These are phyloP conservation scores for Lobulomyces angularis DNA, from an alignment of 192 early-diverging fungal genomes.

Conservation along the genomic window DNA sequence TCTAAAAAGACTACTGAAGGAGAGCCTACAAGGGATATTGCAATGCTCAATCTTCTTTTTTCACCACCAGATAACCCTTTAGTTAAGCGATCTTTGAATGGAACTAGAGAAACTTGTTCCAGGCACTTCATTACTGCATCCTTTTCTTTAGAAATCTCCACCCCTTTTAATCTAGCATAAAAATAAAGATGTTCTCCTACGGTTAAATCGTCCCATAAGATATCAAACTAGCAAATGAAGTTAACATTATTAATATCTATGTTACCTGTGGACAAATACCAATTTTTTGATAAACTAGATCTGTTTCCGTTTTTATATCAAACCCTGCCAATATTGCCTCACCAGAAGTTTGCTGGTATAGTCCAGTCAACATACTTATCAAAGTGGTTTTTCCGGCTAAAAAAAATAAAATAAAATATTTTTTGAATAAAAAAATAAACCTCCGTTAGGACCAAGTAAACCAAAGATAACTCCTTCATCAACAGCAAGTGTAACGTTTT, in stretches of 20 bases:
- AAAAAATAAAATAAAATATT: constrained; percentile 10
- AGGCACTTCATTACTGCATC: constrained; percentile 29
- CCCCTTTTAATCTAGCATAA: constrained; percentile 59
- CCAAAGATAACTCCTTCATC: constrained; percentile 53
- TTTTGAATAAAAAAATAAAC: constrained; percentile 24
- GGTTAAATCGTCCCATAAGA: constrained; percentile 64
- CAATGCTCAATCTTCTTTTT: constrained; percentile 61
- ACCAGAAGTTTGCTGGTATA: constrained; percentile 44
- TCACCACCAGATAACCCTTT: constrained; percentile 63
- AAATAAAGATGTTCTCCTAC: constrained; percentile 57
- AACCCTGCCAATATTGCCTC: constrained; percentile 41
- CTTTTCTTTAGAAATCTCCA: constrained; percentile 28
- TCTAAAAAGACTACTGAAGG: constrained; percentile 64
- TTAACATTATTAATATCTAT: neutral
- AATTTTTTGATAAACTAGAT: constrained; percentile 44
- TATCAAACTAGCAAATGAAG: constrained; percentile 24
- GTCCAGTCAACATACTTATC: constrained; percentile 57
- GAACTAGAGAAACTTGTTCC: constrained; percentile 34
- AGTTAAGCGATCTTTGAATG: constrained; percentile 38
- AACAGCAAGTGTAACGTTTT: constrained; percentile 52
- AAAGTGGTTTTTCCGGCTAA: constrained; percentile 48
- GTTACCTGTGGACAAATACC: constrained; percentile 59
- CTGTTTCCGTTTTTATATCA: constrained; percentile 35
- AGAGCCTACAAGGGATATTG: constrained; percentile 57
- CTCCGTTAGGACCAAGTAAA: constrained; percentile 31